Evolutionary conservation across 306 rosid species (phyloP), one percentile per base, ranked within the genome.

Genomic region (Pachyrhizus erosus): DNA sequence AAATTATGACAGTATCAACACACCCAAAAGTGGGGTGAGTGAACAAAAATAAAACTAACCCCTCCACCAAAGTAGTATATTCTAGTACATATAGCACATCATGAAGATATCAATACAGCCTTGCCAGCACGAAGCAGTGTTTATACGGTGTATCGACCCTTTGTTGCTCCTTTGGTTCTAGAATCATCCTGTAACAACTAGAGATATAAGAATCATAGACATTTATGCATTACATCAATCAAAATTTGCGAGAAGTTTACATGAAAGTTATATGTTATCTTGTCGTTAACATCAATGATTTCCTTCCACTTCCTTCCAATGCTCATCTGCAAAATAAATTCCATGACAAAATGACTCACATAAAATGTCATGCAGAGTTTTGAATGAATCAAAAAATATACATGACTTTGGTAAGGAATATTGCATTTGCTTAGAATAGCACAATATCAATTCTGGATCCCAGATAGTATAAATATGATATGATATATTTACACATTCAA

Each of bases 261-360:
- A 86, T 96, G 98, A 80, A 89, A 90, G 87, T 84, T 89, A 80
- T 92, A 93, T 33, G 80, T 66, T 76, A 96, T 89, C 89, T 90
- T 93, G 72, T 96, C 99, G 13, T 79, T 84, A 20, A 85, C 84
- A 66, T 93, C 97, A 21, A 91, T 84, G 79, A 96, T 85, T 85
- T 96, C 97, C 97, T 94, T 96, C 99, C 98, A 96, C 89, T 93
- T 96, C 87, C 97, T 90, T 78, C 98, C 99, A 4, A 96, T 94
- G 89, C 94, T 60, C 94, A 90, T 94, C 99, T 96, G 88, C 87
- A 91, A 13, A 67, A 68, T 27, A 74, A 37, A 57, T 62, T 46
- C 73, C 73, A 51, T 43, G 73, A 27, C 21, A 54, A 70, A 57
- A 70, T 76, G 27, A 64, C 70, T 71, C 70, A 69, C 17, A 52